Conservation (phyloP, 2,329 filamentous ascomycete species). For the Macrophomina pseudophaseolina region DNA sequence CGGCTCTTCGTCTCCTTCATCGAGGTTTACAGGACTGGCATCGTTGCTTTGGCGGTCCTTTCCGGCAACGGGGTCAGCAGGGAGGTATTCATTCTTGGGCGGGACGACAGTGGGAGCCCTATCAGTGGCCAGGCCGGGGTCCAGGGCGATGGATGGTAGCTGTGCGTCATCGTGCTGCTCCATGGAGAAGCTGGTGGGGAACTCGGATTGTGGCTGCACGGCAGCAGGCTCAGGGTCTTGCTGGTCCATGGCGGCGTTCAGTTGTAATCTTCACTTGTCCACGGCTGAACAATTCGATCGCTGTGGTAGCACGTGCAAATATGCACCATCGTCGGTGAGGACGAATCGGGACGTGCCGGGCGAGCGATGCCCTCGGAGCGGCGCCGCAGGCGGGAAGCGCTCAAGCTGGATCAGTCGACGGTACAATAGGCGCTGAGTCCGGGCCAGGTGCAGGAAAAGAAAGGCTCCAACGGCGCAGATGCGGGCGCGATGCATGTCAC, state of each 20-base stretch:
- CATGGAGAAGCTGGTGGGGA: conserved; percentile 8
- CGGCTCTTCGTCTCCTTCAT: conserved; percentile 50
- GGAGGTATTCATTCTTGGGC: conserved; percentile 24
- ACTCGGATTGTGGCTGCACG: conserved; percentile 2
- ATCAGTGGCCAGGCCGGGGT: conserved; percentile 18
- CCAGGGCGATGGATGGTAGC: conserved; percentile 6
- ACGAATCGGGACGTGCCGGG: not conserved
- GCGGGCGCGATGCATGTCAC: not conserved
- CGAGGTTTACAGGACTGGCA: conserved; percentile 36
- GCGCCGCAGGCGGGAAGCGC: not conserved
- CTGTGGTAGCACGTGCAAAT: conserved; percentile 13
- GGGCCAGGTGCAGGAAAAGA: not conserved
- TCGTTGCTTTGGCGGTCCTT: conserved; percentile 10
- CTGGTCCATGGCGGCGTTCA: conserved; percentile 20
- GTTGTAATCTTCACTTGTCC: conserved; percentile 11
- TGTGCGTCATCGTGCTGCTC: conserved; percentile 18
- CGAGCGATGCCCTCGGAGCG: not conserved
- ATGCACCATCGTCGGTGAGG: conserved; percentile 7
- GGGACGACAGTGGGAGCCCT: conserved; percentile 17
- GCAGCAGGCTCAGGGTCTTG: conserved; percentile 10
- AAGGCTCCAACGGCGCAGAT: not conserved
- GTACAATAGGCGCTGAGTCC: not conserved
- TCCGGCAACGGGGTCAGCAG: conserved; percentile 1
- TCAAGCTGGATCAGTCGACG: not conserved
- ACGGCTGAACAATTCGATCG: conserved; percentile 1